Percentiles rank a stretch among this genome's conserved stretches.
Evolutionary conservation across 345 rosid genomes (phyloP).

Genomic region (Euclidium syriacum): DNA sequence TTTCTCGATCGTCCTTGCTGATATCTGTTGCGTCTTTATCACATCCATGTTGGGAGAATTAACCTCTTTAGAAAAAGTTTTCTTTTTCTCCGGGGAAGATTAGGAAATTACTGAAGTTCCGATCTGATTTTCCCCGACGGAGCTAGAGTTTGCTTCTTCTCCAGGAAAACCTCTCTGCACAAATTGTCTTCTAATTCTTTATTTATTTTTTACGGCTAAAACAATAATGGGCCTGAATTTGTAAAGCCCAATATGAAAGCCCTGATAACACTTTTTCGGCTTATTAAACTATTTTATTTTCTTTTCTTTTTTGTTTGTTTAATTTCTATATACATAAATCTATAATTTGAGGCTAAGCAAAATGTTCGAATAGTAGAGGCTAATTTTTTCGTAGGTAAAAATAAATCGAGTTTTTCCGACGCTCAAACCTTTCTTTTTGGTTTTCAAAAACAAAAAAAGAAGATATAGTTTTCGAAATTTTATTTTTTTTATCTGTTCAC

Average conservation of each 20-base stretch:
- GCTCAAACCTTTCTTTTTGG: no score
- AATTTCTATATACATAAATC: no score
- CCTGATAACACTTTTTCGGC: background rate
- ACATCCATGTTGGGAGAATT: constrained; percentile 56
- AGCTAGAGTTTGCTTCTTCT: constrained; percentile 30
- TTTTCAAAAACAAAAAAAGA: no score
- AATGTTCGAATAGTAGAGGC: no score
- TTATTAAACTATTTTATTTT: background rate
- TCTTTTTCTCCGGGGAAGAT: background rate
- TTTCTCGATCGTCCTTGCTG: constrained; percentile 76
- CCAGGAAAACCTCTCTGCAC: constrained; percentile 21
- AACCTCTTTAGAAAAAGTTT: background rate
- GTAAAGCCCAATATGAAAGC: background rate
- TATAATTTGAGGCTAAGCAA: no score
- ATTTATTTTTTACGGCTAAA: background rate
- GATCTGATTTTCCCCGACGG: background rate
- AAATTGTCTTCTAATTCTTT: background rate
- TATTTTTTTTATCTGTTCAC: no score
- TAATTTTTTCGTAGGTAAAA: no score
- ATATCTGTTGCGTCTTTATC: constrained; percentile 84
- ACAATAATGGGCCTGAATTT: background rate
- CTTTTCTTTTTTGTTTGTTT: no score
- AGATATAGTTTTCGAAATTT: no score
- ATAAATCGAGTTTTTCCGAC: no score
- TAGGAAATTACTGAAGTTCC: background rate